Evolutionary conservation across 495 filamentous ascomycete genomes (phyloP), one percentile per base, ranked within the genome.

Genomic region (Usnea hakonensis): DNA sequence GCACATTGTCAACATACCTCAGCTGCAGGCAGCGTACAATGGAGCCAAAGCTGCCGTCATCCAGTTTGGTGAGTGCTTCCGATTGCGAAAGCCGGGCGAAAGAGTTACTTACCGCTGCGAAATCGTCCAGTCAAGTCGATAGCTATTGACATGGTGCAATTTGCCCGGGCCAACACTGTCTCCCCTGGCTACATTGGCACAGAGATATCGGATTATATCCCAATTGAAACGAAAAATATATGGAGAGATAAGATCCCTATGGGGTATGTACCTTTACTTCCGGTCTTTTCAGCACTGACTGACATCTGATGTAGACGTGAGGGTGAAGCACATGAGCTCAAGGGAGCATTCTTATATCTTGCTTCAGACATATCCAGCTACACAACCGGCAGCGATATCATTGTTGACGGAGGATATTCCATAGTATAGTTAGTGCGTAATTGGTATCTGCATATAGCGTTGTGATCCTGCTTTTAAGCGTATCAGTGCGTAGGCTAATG

Each of bases 171-270:
- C 58, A 96, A 96, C 74, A 84, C 84, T 28, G 75, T 96, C 37
- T 91, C 87, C 5, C 92, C 91, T 2, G 91, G 91, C 6, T 96
- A 94, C 71, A 94, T 95, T 64, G 83, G 81, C 30, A 96, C 90
- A 1, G 90, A 90, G 68, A 88, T 95, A 67, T 88, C 88, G 40
- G 76, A 78, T 65, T 95, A 92, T 67, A 82, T 89, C 10, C 77
- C 86, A 0, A 67, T 81, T 40, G 86, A 88, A 64, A 86, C 81
- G 1, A 92, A 91, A 78, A 78, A 81, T 4, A 80, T 88, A 54
- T 91, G 89, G 85, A 83, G 80, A 64, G 83, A 85, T 61, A 92
- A 90, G 79, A 93, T 87, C 40, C 91, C 90, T 13, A 88, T 95
- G 87, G 88, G 88, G 48, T 52, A 10, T 30, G 48, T 52, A 5